These are phyloP conservation scores for Boechera retrofracta DNA, from an alignment of 345 rosid species.

Conservation along the genomic window DNA sequence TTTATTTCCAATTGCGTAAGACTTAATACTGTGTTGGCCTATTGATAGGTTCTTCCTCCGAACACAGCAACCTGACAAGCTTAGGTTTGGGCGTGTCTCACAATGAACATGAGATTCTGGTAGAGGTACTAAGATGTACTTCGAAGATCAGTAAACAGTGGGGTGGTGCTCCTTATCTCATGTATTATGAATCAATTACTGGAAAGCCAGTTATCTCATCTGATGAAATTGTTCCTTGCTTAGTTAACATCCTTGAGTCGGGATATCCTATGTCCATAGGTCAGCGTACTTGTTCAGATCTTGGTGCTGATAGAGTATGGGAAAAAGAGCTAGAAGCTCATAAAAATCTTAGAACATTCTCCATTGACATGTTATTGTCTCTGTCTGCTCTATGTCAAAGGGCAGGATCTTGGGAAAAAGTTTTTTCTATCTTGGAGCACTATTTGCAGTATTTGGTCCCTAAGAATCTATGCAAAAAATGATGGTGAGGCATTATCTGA, in stretches of 20 bases:
- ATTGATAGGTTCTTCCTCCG: conserved; percentile 54
- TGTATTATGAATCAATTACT: conserved; percentile 77
- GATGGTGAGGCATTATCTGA: conserved; percentile 55
- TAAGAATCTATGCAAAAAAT: conserved; percentile 53
- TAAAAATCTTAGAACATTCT: conserved; percentile 78
- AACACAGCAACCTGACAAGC: conserved; percentile 49
- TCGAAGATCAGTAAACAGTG: conserved; percentile 71
- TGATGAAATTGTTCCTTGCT: conserved; percentile 64
- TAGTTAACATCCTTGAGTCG: conserved; percentile 70
- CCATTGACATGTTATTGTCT: conserved; percentile 71
- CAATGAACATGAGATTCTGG: conserved; percentile 65
- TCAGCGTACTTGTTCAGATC: conserved; percentile 49
- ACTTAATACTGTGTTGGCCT: conserved; percentile 11
- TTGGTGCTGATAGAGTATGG: conserved; percentile 67
- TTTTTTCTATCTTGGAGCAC: conserved; percentile 64
- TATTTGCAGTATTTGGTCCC: conserved; percentile 80
- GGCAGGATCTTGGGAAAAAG: conserved; percentile 79
- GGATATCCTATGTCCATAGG: conserved; percentile 40
- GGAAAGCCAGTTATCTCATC: conserved; percentile 54
- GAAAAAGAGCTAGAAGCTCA: conserved; percentile 69
- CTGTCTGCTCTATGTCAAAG: conserved; percentile 63
- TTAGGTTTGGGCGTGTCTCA: conserved; percentile 50
- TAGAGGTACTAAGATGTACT: conserved; percentile 68
- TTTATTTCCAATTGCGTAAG: background rate
- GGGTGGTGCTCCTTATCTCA: conserved; percentile 74